Base-by-base conservation (phyloP, 2,329 filamentous ascomycete species). In the Ascochyta fabae region DNA sequence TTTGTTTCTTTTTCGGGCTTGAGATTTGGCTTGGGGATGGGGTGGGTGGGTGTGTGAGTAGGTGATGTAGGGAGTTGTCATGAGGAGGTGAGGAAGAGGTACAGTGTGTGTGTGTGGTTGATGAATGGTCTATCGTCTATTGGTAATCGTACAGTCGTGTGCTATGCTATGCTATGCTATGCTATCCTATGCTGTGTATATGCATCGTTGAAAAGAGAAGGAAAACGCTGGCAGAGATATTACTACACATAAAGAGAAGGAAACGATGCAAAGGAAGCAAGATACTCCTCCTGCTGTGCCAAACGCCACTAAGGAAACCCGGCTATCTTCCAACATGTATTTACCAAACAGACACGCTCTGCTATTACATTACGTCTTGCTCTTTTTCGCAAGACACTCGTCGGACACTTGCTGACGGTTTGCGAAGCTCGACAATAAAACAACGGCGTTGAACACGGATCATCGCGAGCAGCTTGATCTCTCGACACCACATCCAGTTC, bases 381-480 rank as follows among this genome's bases (percentile, higher is more conserved):
- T 47, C 39, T 40, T 58, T 24, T 44, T 49, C 29, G 44, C 40
- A 23, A 22, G 27, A 12, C 26, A 31, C 19, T 33, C 36, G 13
- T 36, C 26, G 6, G 27, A 45, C 27, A n/a, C 68, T 71, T 62
- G 73, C 71, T 66, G 57, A 68, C 45, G 10, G 38, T 13, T 13
- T 38, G 7, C 61, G 72, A 79, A 79, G 75, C 75, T 84, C 36
- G 81, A 82, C 56, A 83, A 82, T 64, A 82, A 85, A 68, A 84
- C 84, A 67, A 96, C 92, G 4, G 90, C 90, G 19, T 86, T 88
- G 62, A 83, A 84, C 45, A 83, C 86, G 65, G 92, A 96, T 76
- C 89, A 92, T 79, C 84, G 92, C 47, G 92, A 96, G 74, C 92
- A 96, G 73, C 88, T 96, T 59, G 92, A 96, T 74, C 83, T 96